Base-by-base conservation (phyloP, 257 asterid species). In the Fraxinus excelsior region DNA sequence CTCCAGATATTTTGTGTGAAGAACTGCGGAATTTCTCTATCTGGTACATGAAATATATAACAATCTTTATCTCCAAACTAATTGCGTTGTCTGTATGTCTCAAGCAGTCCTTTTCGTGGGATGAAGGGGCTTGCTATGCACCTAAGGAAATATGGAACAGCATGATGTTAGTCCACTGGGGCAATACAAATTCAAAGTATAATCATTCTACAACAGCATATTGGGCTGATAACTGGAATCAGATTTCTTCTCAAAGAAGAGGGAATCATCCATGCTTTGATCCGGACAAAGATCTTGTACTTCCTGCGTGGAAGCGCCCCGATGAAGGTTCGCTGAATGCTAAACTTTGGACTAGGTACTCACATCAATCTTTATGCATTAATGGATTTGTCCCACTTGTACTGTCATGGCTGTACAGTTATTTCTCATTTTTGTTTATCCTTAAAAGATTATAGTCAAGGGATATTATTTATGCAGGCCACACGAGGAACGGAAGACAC, bases 61-160 rank as follows among this genome's bases (percentile, higher is more conserved):
- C 70, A 34, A 28, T 70, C 28, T 42, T 19, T 65, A 32, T 25
- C 34, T 77, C 60, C n/a, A 75, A 34, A 66, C 79, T 88, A 77
- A 84, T 51, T 71, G 60, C 35, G 3, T 35, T 67, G 58, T 72
- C 53, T 58, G 11, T 78, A 21, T 84, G 16, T 84, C 81, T 81
- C 83, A 82, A 83, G 85, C 88, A 95, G 99, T 90, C 83, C 85
- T 95, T 93, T 87, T 85, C 97, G 76, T 95, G 99, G 99, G 99
- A 95, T 78, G 99, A 95, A 86, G 97, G 99, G 78, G 99, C 99
- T 80, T 95, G 99, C 89, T 93, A 91, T 87, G 98, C 99, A 73
- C 98, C 99, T 2, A 95, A 91, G 87, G 99, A 95, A 83, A 95
- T 95, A 84, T 93, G 99, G 98, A 89, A 88, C 88, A 93, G 99